Evolutionary conservation across 2,329 filamentous ascomycete species (phyloP).

Genomic region (Alternaria consortialis): DNA sequence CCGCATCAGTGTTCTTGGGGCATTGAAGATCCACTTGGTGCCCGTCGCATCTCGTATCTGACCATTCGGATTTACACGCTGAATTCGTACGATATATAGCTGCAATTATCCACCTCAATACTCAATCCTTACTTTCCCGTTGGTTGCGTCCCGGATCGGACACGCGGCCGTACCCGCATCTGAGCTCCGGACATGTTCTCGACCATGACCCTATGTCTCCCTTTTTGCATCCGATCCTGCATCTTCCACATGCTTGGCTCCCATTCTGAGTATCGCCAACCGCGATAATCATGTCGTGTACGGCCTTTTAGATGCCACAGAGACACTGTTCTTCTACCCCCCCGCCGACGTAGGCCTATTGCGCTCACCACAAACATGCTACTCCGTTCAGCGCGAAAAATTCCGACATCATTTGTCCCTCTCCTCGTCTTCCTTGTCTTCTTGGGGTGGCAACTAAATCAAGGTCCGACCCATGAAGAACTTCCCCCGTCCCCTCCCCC

Average conservation of each 20-base stretch:
- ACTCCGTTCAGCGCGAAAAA: slow-evolving; percentile 31
- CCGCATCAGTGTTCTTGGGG: neutral
- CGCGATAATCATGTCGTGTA: slow-evolving; percentile 7
- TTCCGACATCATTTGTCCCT: slow-evolving; percentile 35
- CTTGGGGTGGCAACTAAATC: slow-evolving; percentile 44
- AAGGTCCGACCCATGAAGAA: slow-evolving; percentile 28
- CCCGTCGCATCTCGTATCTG: slow-evolving; percentile 3
- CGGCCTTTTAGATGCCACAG: slow-evolving; percentile 7
- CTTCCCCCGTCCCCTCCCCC: slow-evolving; percentile 20
- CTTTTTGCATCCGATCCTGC: slow-evolving; percentile 22
- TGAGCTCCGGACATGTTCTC: slow-evolving; percentile 11
- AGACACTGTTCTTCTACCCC: neutral
- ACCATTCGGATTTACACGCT: neutral
- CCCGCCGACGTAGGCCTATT: neutral
- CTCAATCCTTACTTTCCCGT: neutral
- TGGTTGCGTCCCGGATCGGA: neutral
- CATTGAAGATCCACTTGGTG: slow-evolving; percentile 1
- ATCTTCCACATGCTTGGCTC: slow-evolving; percentile 27
- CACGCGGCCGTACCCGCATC: neutral
- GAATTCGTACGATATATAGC: neutral
- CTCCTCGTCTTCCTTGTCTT: slow-evolving; percentile 42
- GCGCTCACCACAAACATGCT: slow-evolving; percentile 32
- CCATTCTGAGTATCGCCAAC: slow-evolving; percentile 26
- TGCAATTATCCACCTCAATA: neutral
- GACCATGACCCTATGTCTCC: slow-evolving; percentile 15